Percentiles rank a stretch among this genome's conserved stretches.
Evolutionary conservation across 345 rosid genomes (phyloP).

Genomic region (Citrus unshiu): DNA sequence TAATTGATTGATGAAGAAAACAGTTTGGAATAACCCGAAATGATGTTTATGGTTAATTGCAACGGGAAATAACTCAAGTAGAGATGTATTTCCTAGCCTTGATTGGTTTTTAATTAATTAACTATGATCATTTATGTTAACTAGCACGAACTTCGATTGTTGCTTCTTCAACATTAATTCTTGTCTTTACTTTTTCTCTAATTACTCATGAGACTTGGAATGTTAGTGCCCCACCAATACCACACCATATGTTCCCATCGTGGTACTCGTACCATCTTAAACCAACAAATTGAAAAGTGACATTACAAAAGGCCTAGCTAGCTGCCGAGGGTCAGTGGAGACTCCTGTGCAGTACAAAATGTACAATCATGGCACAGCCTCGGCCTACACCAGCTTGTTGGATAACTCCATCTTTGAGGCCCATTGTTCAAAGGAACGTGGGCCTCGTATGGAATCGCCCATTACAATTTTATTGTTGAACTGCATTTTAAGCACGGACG

Average conservation of each 20-base stretch:
- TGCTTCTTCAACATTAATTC: background rate
- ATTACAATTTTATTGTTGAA: background rate
- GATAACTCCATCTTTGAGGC: background rate
- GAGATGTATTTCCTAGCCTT: slow-evolving; percentile 19
- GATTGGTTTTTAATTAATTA: slow-evolving; percentile 17
- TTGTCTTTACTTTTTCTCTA: background rate
- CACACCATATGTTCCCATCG: too few relatives aligned
- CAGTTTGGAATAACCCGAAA: slow-evolving; percentile 26
- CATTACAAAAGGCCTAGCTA: too few relatives aligned
- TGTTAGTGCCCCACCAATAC: too few relatives aligned
- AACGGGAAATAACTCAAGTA: slow-evolving; percentile 20
- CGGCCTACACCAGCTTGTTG: background rate
- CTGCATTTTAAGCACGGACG: too few relatives aligned
- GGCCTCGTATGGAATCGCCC: background rate
- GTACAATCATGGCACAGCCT: too few relatives aligned
- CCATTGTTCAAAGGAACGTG: background rate
- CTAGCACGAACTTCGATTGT: background rate
- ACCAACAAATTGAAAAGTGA: too few relatives aligned
- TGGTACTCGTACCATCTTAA: too few relatives aligned
- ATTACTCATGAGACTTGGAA: too few relatives aligned
- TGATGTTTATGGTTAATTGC: slow-evolving; percentile 15
- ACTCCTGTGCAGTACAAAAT: too few relatives aligned
- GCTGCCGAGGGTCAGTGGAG: too few relatives aligned
- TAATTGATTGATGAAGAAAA: slow-evolving; percentile 23
- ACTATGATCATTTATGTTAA: background rate